Base-by-base conservation (phyloP, 768 basidiomycete species). In the Termitomyces heimii region DNA sequence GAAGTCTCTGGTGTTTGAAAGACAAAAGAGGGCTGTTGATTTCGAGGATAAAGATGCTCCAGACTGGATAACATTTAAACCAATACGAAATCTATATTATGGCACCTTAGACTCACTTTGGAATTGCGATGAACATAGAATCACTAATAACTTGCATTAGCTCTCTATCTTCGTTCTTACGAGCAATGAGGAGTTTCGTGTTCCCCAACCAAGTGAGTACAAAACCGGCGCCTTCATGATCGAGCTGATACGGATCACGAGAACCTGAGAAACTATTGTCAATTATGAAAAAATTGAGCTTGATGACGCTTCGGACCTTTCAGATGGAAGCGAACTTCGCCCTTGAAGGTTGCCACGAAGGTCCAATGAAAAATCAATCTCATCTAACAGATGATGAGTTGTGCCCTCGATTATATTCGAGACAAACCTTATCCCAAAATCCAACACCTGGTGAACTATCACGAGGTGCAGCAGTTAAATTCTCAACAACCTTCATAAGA, bases 391-490 rank as follows among this genome's bases (percentile, higher is more conserved):
- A 45, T 49, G 61, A 26, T 56, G 35, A 28, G 6, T 40, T 24
- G 12, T 35, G 26, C 14, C 18, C n/a, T 31, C 3, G 26, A 32
- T 32, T 28, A 4, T 18, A 14, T 13, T 14, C 4, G 13, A 28
- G 10, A 52, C 76, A 63, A 58, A 89, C 85, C 80, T 97, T 98
- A 69, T 98, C 95, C 95, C 95, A 97, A 68, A 97, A 96, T 7
- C 94, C 95, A 60, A 96, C 66, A 10, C 82, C 78, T 13, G 92
- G 89, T 2, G 93, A 95, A 22, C 82, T 77, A 70, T 98, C 95
- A 45, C 83, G 80, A 50, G 91, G 83, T 20, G 89, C 77, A 61
- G 85, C 85, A 3, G 89, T 83, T 54, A 98, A 66, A 2, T 86
- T 86, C 56, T 97, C 95, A 28, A 98, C 67, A 20, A 94, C 78